Base-by-base conservation (phyloP, 345 rosid genomes). In the Eucalyptus shirleyi region DNA sequence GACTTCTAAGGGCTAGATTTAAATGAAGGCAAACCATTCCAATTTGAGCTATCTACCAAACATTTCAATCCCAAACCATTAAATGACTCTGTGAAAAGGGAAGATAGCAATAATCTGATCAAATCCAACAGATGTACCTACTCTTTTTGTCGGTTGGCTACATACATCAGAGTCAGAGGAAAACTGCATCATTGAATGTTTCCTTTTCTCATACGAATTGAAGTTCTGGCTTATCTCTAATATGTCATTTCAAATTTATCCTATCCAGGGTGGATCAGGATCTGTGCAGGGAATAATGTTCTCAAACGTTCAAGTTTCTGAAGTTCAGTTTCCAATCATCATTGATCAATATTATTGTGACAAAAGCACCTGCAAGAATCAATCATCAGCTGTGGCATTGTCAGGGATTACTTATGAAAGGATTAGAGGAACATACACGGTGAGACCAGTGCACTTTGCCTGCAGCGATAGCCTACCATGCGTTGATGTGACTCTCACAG, bases 331-430 rank as follows among this genome's bases (percentile, higher is more conserved):
- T 87, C 99, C 99, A 3, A 96, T 97, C 19, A 95, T 97, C 55
- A 98, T 98, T 8, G 99, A 98, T 88, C 98, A 97, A 90, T 98
- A 92, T 93, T 98, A 98, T 87, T 98, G 99, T 47, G 99, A 98
- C 93, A 94, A 95, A 90, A 92, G 93, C 69, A 88, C 67, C 50
- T 98, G 99, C 93, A 92, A 62, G 90, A 98, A 98, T 94, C 97
- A 96, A 87, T 94, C 98, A 62, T 93, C 99, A 86, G 98, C 98
- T 4, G 99, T 98, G 85, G 91, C 98, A 4, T 92, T 98, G 21
- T 93, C 97, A 90, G 98, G 99, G 93, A 96, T 98, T 91, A 96
- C 93, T 83, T 97, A 94, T 32, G 97, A 97, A 92, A 95, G 91
- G 88, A 96, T 97, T 87, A 90, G 94, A 82, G 98, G 99, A 50